Conservation (phyloP, 129 eudicot genomes). For the Flaveria trinervia region DNA sequence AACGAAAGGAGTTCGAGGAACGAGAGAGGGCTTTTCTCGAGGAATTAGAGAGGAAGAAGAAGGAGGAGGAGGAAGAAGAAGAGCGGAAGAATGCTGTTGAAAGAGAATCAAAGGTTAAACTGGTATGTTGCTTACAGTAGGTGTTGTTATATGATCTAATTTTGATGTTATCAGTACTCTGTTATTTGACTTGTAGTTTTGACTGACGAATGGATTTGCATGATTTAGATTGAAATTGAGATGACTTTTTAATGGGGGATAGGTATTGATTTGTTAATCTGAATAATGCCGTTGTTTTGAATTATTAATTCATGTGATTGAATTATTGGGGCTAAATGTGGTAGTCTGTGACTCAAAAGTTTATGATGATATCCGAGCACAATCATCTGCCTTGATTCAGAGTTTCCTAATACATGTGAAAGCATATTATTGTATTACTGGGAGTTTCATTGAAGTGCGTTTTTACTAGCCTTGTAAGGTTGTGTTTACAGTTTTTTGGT, state of each 20-base stretch:
- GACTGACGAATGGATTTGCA: background rate
- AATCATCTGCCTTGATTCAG: background rate
- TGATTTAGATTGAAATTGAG: slow-evolving; percentile 3
- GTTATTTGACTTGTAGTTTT: background rate
- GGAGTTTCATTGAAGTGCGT: background rate
- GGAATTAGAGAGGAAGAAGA: slow-evolving; percentile 52
- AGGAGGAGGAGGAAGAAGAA: slow-evolving; percentile 48
- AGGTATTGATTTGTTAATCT: background rate
- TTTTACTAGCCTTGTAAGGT: background rate
- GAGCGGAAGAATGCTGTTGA: slow-evolving; percentile 34
- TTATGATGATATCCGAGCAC: background rate
- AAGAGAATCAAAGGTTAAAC: slow-evolving; percentile 37
- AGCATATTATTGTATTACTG: background rate
- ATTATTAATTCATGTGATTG: background rate
- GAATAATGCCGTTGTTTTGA: background rate
- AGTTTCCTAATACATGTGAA: background rate
- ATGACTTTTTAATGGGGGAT: background rate
- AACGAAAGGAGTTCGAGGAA: slow-evolving; percentile 73
- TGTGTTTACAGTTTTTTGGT: background rate
- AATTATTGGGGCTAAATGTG: background rate
- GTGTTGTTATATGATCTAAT: background rate
- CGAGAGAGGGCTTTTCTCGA: slow-evolving; percentile 66
- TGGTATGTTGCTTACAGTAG: slow-evolving; percentile 31
- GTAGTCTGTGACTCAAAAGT: background rate
- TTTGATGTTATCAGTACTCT: background rate